phyloP scores from a whole-genome alignment of 73 alveolate genomes.

The Paraurostyla sp. region DNA sequence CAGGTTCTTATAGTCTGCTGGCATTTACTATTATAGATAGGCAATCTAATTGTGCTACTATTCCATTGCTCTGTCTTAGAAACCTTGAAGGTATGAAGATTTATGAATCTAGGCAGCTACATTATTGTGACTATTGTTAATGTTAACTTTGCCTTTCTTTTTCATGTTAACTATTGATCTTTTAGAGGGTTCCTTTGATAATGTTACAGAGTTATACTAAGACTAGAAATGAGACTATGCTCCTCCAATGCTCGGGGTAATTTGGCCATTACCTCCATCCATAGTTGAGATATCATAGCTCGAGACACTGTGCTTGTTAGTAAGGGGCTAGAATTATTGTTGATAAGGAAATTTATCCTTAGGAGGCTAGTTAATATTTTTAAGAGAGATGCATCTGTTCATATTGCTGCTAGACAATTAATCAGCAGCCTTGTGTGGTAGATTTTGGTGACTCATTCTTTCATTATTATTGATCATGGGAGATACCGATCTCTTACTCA shows the following conservation, averaged over 20 bases:
- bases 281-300: slow-evolving; percentile 17
- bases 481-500: slow-evolving; percentile 10
- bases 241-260: not conserved
- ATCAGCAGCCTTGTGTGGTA: too few relatives aligned
- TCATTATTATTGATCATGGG: slow-evolving; percentile 6
- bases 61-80: too few relatives aligned
- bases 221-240: not conserved
- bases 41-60: not conserved
- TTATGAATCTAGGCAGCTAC: not conserved
- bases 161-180: not conserved
- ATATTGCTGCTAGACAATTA: too few relatives aligned
- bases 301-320: not conserved
- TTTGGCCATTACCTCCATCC: slow-evolving; percentile 2
- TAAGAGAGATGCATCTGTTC: slow-evolving; percentile 22
- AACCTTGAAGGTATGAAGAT: too few relatives aligned
- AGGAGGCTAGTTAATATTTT: not conserved
- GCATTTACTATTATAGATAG: not conserved
- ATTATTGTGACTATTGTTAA: not conserved
- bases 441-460: too few relatives aligned
- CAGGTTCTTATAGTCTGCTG: not conserved
- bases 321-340: not conserved
- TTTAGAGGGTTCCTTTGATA: slow-evolving; percentile 33
- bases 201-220: not conserved
- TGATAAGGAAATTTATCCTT: not conserved
- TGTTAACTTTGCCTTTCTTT: not conserved